Base-by-base conservation (phyloP, 345 rosid genomes). In the Atalantia buxifolia region DNA sequence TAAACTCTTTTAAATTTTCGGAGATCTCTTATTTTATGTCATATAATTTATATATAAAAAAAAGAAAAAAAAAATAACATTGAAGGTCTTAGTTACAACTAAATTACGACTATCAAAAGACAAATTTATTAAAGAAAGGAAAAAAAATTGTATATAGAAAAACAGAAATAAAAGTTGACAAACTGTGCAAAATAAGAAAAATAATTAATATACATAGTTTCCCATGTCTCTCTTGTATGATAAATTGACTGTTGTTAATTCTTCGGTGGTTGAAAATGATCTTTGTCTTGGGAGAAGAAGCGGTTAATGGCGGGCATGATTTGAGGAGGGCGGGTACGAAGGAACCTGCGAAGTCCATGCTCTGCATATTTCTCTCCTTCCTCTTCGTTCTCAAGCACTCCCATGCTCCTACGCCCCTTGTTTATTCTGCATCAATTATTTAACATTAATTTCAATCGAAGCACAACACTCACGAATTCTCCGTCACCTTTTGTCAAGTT, bases 231-330 rank as follows among this genome's bases (percentile, higher is more conserved):
- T 45, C 50, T 22, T 19, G 69, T 66, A 21, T 66, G 16, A 8
- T 45, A 45, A 45, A 45, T 45, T 45, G 14, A 3, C 14, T 45
- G 50, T 13, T 45, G 50, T 4, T 45, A 45, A 13, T 45, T 45
- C 50, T 45, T 45, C 5, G 50, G 45, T 2, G 50, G 45, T 22
- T 16, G 14, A 7, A 36, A 36, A 0, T 66, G 30, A 19, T 50
- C 77, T 76, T 85, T 67, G 21, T 85, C 81, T 48, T 77, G 33
- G 70, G 98, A 83, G 90, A 94, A 94, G 86, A 92, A 91, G 62
- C 76, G 83, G 74, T 94, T 94, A 83, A 94, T 71, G 69, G 93
- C 1, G 53, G 98, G 97, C 93, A 94, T 90, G 81, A 94, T 36
- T 85, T 94, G 85, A 0, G 98, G 96, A 3, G 85, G 86, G 16